A percentile compares a stretch with the other conserved stretches of the same genome.
These are phyloP conservation scores for Phaffia rhodozyma DNA, from an alignment of 1,284 basidiomycete species.

Conservation along the genomic window DNA sequence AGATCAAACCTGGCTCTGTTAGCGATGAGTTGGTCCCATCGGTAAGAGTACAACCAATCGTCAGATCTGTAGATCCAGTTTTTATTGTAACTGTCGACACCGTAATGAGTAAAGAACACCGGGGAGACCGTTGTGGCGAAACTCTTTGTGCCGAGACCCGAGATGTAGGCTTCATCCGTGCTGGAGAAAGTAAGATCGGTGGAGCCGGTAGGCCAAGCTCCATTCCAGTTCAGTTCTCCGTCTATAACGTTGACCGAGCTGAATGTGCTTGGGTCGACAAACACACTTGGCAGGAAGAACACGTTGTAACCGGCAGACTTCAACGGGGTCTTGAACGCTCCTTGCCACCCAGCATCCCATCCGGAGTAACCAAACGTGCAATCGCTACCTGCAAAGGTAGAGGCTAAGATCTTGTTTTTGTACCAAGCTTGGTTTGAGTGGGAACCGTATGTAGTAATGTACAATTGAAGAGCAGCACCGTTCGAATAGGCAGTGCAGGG, in stretches of 20 bases:
- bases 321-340: slow-evolving; percentile 14
- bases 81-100: slow-evolving; percentile 30
- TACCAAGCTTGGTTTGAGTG: slow-evolving; percentile 24
- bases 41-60: slow-evolving; percentile 32
- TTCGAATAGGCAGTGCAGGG: slow-evolving; percentile 21
- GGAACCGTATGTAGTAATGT: slow-evolving; percentile 22
- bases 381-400: slow-evolving; percentile 23
- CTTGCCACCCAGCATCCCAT: slow-evolving; percentile 17
- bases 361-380: slow-evolving; percentile 11
- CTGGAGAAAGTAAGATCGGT: slow-evolving; percentile 18
- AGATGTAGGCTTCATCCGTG: slow-evolving; percentile 25
- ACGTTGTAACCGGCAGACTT: slow-evolving; percentile 19
- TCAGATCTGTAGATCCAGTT: slow-evolving; percentile 35
- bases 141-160: slow-evolving; percentile 25
- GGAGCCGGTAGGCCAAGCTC: slow-evolving; percentile 36
- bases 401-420: slow-evolving; percentile 22
- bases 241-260: slow-evolving; percentile 28
- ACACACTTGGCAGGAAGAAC: slow-evolving; percentile 35
- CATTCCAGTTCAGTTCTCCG: slow-evolving; percentile 38
- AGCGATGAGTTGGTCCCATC: slow-evolving; percentile 33
- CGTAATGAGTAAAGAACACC: slow-evolving; percentile 35
- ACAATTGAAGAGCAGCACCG: slow-evolving; percentile 21
- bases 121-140: slow-evolving; percentile 36
- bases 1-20: slow-evolving; percentile 27
- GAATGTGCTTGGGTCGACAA: slow-evolving; percentile 28